phyloP scores from a whole-genome alignment of 352 stramenopile species.

The Globisporangium sylvaticum region DNA sequence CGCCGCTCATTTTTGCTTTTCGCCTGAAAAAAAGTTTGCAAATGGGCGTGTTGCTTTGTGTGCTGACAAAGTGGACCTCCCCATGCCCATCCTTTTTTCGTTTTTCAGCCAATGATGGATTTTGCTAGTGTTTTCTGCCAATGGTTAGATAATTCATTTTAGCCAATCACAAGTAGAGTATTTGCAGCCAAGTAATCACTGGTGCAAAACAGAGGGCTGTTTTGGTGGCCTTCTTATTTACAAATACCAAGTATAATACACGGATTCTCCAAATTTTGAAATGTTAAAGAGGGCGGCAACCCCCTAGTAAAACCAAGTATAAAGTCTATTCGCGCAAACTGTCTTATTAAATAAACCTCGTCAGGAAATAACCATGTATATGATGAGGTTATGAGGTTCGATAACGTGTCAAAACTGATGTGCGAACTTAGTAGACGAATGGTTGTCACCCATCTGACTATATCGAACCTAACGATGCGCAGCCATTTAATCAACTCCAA shows the following conservation, averaged over 20 bases:
- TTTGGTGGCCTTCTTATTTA: no score
- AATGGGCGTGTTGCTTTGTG: conserved; percentile 6
- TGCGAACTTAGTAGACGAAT: not conserved
- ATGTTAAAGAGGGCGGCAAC: no score
- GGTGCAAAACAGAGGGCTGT: not conserved
- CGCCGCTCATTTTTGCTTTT: conserved; percentile 8
- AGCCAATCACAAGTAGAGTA: not conserved
- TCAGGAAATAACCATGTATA: not conserved
- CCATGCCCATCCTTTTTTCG: not conserved
- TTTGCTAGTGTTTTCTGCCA: not conserved
- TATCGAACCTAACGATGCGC: not conserved
- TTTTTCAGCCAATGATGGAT: conserved; percentile 1
- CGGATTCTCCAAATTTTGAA: no score
- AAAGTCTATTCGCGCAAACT: no score
- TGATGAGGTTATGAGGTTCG: not conserved
- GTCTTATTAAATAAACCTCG: no score
- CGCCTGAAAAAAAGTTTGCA: not conserved
- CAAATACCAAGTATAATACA: no score
- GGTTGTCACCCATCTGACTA: not conserved
- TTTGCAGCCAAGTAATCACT: not conserved
- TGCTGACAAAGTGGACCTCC: not conserved
- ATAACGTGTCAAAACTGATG: not conserved
- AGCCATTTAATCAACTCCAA: not conserved
- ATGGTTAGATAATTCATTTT: not conserved
- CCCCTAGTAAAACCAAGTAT: no score